Percentiles rank a stretch among this genome's conserved stretches.
These are phyloP conservation scores for Aspergillus chevalieri DNA, from an alignment of 2,329 filamentous ascomycete genomes.

Conservation along the genomic window DNA sequence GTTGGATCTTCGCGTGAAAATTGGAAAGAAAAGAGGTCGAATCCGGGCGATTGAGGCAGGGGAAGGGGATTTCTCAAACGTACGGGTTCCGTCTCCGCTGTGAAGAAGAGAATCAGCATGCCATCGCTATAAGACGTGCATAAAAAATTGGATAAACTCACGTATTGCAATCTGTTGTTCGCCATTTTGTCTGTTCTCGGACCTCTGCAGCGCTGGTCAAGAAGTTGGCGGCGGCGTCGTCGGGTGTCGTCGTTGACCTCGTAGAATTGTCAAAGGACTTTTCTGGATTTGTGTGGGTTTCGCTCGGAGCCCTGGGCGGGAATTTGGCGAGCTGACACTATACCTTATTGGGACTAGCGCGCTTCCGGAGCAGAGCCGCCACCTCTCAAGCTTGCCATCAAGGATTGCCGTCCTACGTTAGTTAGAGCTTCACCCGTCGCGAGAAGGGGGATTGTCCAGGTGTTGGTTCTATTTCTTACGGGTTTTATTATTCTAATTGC, in stretches of 20 bases:
- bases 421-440: constrained; percentile 19
- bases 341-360: constrained; percentile 17
- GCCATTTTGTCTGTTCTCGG: constrained; percentile 46
- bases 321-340: constrained; percentile 33
- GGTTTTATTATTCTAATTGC: constrained; percentile 8
- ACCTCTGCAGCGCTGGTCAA: constrained; percentile 37
- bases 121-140: constrained; percentile 1
- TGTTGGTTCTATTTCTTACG: constrained; percentile 14
- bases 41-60: not conserved
- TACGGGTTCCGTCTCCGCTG: constrained; percentile 75
- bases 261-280: constrained; percentile 34
- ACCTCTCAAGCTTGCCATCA: constrained; percentile 29
- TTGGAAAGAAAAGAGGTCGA: not conserved
- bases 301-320: constrained; percentile 34
- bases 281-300: constrained; percentile 42
- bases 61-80: constrained; percentile 39
- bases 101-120: constrained; percentile 22
- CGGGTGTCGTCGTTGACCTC: constrained; percentile 38
- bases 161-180: constrained; percentile 49
- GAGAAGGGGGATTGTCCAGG: constrained; percentile 21
- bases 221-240: constrained; percentile 32
- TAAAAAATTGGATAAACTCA: constrained; percentile 22
- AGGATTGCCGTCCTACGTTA: constrained; percentile 7
- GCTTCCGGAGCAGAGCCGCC: constrained; percentile 22
- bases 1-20: not conserved